Conservation (phyloP, 2,329 filamentous ascomycete species). For the Arthrobotrys sinensis region DNA sequence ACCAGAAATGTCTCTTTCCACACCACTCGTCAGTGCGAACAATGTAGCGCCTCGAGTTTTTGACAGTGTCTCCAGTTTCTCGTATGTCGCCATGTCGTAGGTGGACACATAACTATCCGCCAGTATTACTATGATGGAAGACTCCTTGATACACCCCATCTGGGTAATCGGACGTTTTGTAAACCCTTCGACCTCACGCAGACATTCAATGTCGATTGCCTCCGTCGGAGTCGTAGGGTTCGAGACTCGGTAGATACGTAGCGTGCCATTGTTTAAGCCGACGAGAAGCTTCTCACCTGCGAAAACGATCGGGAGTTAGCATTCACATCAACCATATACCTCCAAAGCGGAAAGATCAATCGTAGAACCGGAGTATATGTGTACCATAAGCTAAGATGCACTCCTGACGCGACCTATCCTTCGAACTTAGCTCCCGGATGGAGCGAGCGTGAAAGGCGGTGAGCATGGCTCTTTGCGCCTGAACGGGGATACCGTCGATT, state of each 20-base stretch:
- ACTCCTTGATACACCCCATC: constrained; percentile 94
- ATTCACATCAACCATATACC: neutral
- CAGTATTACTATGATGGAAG: constrained; percentile 88
- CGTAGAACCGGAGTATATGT: constrained; percentile 51
- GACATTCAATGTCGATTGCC: constrained; percentile 77
- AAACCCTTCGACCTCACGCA: constrained; percentile 95
- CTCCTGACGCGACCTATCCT: constrained; percentile 98
- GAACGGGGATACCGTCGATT: constrained; percentile 64
- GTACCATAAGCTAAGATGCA: constrained; percentile 90
- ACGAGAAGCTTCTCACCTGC: constrained; percentile 90
- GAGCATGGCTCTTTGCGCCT: constrained; percentile 77
- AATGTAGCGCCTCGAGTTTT: constrained; percentile 89
- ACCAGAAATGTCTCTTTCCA: constrained; percentile 89
- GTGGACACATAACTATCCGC: constrained; percentile 91
- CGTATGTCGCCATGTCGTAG: constrained; percentile 88
- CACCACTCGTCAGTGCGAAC: constrained; percentile 95
- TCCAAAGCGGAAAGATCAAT: constrained; percentile 12
- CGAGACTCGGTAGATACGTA: constrained; percentile 81
- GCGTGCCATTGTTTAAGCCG: constrained; percentile 87
- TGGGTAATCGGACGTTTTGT: constrained; percentile 91
- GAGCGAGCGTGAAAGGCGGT: constrained; percentile 96
- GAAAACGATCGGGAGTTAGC: constrained; percentile 56
- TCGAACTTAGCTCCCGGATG: constrained; percentile 94
- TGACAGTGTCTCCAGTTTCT: constrained; percentile 82
- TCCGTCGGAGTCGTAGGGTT: constrained; percentile 65